These are phyloP conservation scores for Colletotrichum eremochloae DNA, from an alignment of 2,329 filamentous ascomycete species.

Conservation along the genomic window DNA sequence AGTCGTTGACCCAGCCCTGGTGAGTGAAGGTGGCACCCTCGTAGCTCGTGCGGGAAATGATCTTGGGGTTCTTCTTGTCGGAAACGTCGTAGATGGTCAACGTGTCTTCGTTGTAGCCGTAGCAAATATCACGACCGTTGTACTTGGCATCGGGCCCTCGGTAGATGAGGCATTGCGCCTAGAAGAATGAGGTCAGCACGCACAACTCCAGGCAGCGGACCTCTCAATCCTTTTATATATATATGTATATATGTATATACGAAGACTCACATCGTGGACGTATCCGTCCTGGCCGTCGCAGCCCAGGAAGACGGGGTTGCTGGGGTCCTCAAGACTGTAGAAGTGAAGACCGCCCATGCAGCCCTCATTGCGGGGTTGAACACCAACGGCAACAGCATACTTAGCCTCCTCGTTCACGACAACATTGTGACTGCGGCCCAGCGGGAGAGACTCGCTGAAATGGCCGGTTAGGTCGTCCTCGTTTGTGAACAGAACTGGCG, in stretches of 20 bases:
- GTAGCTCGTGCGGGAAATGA: slow-evolving; percentile 68
- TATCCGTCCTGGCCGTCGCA: slow-evolving; percentile 67
- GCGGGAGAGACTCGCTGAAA: slow-evolving; percentile 48
- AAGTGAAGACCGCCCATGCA: slow-evolving; percentile 67
- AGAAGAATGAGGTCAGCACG: slow-evolving; percentile 45
- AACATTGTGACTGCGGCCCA: slow-evolving; percentile 63
- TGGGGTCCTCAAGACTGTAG: slow-evolving; percentile 65
- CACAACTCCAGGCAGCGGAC: neutral
- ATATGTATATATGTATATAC: no score
- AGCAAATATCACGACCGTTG: slow-evolving; percentile 63
- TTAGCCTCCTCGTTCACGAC: slow-evolving; percentile 61
- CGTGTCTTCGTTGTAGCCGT: slow-evolving; percentile 66
- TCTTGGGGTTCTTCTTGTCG: slow-evolving; percentile 59
- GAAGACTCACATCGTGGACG: slow-evolving; percentile 59
- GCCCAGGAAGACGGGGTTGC: slow-evolving; percentile 64
- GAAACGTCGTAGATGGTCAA: slow-evolving; percentile 66
- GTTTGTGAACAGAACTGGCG: slow-evolving; percentile 48
- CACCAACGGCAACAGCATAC: slow-evolving; percentile 58
- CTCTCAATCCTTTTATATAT: no score
- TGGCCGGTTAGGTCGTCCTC: slow-evolving; percentile 49
- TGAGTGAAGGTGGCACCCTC: slow-evolving; percentile 70
- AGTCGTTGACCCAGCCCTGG: slow-evolving; percentile 66
- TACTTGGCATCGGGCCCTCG: slow-evolving; percentile 62
- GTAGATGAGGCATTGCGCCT: slow-evolving; percentile 68
- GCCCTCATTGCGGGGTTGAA: slow-evolving; percentile 50